Conservation (phyloP, 805 yeast genomes). For the Candida hungchunana region DNA sequence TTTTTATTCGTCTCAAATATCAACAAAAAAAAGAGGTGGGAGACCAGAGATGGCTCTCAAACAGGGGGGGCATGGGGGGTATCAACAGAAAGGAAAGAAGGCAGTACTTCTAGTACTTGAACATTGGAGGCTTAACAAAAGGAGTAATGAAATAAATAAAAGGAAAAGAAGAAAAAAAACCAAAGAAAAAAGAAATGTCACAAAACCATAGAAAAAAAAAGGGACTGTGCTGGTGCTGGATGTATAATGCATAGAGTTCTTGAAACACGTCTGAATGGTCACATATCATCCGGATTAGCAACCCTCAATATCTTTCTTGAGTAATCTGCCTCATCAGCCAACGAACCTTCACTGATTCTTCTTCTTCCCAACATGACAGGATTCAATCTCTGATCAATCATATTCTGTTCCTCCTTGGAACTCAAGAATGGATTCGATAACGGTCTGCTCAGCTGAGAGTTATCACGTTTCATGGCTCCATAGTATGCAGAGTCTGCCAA, state of each 20-base stretch:
- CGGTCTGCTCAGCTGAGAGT: conserved; percentile 29
- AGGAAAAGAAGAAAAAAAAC: background rate
- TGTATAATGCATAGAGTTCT: background rate
- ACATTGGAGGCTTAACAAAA: background rate
- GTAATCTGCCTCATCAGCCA: conserved; percentile 83
- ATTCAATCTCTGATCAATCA: conserved; percentile 61
- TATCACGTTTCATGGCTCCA: conserved; percentile 51
- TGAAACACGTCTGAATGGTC: background rate
- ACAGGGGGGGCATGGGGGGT: too few species aligned
- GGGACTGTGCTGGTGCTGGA: background rate
- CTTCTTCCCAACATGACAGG: conserved; percentile 80
- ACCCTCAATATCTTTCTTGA: conserved; percentile 78
- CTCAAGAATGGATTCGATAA: conserved; percentile 56
- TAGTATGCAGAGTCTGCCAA: conserved; percentile 54
- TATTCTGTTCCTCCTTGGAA: conserved; percentile 45
- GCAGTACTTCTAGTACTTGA: too few species aligned
- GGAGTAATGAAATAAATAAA: background rate
- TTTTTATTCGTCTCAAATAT: too few species aligned
- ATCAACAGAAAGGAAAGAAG: too few species aligned
- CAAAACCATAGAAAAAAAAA: background rate
- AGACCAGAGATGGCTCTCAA: too few species aligned
- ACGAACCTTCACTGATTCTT: conserved; percentile 77
- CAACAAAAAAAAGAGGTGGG: too few species aligned
- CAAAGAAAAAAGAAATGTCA: background rate
- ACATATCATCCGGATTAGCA: conserved; percentile 74